Percentiles rank a stretch among this genome's conserved stretches.
phyloP scores from a whole-genome alignment of 2,329 filamentous ascomycete genomes.

The Phialophora tarda region DNA sequence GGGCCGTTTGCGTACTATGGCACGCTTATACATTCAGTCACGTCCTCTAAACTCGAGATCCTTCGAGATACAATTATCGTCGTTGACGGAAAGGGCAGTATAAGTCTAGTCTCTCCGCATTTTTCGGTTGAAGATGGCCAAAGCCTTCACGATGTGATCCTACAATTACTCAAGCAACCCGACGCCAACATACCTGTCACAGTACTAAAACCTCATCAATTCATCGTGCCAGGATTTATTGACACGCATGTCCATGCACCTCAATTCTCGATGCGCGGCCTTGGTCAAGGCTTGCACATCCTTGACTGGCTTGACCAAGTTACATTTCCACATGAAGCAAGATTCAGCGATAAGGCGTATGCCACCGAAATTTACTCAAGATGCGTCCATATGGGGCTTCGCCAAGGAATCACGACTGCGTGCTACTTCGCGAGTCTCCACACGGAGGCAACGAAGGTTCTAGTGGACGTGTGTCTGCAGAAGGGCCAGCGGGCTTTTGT shows the following conservation, averaged over 20 bases:
- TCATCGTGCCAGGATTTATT: slow-evolving; percentile 66
- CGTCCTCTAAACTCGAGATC: slow-evolving; percentile 46
- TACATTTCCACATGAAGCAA: slow-evolving; percentile 69
- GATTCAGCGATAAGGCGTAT: slow-evolving; percentile 61
- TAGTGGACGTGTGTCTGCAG: slow-evolving; percentile 60
- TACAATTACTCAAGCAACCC: slow-evolving; percentile 8
- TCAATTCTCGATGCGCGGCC: slow-evolving; percentile 56
- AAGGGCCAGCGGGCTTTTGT: slow-evolving; percentile 65
- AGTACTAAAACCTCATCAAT: slow-evolving; percentile 47
- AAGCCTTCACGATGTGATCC: slow-evolving; percentile 16
- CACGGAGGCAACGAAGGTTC: slow-evolving; percentile 60
- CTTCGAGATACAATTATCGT: slow-evolving; percentile 44
- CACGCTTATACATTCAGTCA: slow-evolving; percentile 51
- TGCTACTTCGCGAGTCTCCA: slow-evolving; percentile 66
- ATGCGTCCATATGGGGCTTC: slow-evolving; percentile 63
- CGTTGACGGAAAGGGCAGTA: slow-evolving; percentile 25
- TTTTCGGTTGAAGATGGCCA: slow-evolving; percentile 30
- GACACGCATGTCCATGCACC: slow-evolving; percentile 74
- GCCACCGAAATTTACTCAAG: slow-evolving; percentile 58
- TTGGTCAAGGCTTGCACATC: slow-evolving; percentile 49
- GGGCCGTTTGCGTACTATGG: slow-evolving; percentile 47
- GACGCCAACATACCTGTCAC: not conserved
- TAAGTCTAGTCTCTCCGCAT: slow-evolving; percentile 39
- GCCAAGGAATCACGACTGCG: slow-evolving; percentile 67
- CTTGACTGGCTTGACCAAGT: slow-evolving; percentile 68